Conservation (phyloP, 805 yeast species). For the Yamadazyma takamatsuzukensis region DNA sequence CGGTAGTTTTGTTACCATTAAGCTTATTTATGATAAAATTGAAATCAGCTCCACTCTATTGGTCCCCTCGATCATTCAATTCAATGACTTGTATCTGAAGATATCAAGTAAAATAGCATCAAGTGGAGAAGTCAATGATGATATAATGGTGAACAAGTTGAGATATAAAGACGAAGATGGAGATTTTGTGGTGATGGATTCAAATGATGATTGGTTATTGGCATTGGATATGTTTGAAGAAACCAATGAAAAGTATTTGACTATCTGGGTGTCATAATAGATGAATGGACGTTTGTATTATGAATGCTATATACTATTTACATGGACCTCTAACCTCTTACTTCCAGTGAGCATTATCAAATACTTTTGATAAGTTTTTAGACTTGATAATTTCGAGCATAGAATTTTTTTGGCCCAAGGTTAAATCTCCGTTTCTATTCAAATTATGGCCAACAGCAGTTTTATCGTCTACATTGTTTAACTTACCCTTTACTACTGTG, state of each 20-base stretch:
- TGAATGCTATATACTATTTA: conserved; percentile 1
- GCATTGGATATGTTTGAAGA: conserved; percentile 64
- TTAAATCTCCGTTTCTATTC: conserved; percentile 26
- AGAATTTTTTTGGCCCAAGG: conserved; percentile 21
- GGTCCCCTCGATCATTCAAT: conserved; percentile 27
- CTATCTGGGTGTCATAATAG: conserved; percentile 38
- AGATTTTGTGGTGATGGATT: conserved; percentile 79
- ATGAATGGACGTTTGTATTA: conserved; percentile 1
- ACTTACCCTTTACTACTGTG: conserved; percentile 31
- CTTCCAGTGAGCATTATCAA: conserved; percentile 17
- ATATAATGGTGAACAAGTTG: conserved; percentile 52
- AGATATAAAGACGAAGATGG: conserved; percentile 94
- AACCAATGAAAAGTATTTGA: conserved; percentile 22
- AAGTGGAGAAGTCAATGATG: conserved; percentile 51
- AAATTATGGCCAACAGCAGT: conserved; percentile 7
- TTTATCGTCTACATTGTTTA: conserved; percentile 10
- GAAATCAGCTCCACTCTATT: conserved; percentile 25
- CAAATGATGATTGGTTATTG: conserved; percentile 84
- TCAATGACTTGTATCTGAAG: conserved; percentile 58
- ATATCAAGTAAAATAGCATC: conserved; percentile 49
- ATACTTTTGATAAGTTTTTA: conserved; percentile 5
- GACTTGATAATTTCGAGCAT: conserved; percentile 22
- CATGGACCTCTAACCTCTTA: conserved; percentile 1
- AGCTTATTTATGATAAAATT: conserved; percentile 28
- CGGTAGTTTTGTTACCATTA: conserved; percentile 18